Percentiles rank a stretch among this genome's conserved stretches.
Evolutionary conservation across 805 yeast genomes (phyloP).

Genomic region (Ogataea minuta): DNA sequence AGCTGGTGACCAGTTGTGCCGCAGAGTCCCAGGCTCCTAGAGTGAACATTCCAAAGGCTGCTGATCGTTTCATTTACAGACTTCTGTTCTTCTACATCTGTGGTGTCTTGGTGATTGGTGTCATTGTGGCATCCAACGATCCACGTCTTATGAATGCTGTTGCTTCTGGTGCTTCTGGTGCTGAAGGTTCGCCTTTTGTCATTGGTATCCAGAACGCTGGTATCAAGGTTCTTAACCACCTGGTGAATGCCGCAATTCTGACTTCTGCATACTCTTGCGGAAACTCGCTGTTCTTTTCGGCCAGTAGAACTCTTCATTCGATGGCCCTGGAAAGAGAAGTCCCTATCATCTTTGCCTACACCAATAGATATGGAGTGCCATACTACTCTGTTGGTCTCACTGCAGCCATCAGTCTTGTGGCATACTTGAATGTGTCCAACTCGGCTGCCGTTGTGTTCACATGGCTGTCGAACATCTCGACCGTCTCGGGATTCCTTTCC

Average conservation of each 20-base stretch:
- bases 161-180: constrained; percentile 51
- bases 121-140: constrained; percentile 45
- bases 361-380: constrained; percentile 72
- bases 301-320: constrained; percentile 72
- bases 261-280: constrained; percentile 59
- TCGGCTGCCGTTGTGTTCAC: constrained; percentile 59
- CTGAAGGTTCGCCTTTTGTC: constrained; percentile 84
- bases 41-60: constrained; percentile 33
- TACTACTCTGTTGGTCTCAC: constrained; percentile 51
- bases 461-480: constrained; percentile 66
- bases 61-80: constrained; percentile 33
- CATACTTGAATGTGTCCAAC: constrained; percentile 63
- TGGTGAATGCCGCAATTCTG: constrained; percentile 72
- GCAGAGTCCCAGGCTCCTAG: constrained; percentile 35
- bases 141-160: constrained; percentile 42
- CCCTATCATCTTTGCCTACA: constrained; percentile 60
- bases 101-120: constrained; percentile 44
- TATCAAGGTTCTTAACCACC: constrained; percentile 67
- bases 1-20: constrained; percentile 32
- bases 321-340: constrained; percentile 74
- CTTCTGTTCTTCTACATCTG: constrained; percentile 32
- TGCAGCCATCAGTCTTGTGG: constrained; percentile 49
- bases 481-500: constrained; percentile 65
- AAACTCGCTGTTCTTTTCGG: constrained; percentile 70
- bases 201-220: constrained; percentile 73